A percentile compares a stretch with the other conserved stretches of the same genome.
These are phyloP conservation scores for Dryas octopetala DNA, from an alignment of 306 rosid species.

Conservation along the genomic window DNA sequence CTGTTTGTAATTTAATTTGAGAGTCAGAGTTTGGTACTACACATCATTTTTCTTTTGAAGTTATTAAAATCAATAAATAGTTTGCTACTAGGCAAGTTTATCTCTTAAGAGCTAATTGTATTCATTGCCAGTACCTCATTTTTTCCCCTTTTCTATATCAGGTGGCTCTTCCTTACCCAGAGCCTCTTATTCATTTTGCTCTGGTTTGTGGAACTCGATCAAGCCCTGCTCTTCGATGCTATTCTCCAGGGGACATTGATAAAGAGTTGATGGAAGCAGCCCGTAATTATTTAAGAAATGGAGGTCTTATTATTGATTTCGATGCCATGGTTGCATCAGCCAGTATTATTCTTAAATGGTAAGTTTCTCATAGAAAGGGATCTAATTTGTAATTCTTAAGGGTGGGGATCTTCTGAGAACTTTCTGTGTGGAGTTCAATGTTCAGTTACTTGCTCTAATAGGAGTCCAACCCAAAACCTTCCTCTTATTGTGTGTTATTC, in stretches of 20 bases:
- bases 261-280: conserved; percentile 76
- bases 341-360: conserved; percentile 81
- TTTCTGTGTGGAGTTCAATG: not conserved
- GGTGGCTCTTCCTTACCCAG: conserved; percentile 85
- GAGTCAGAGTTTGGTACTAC: not conserved
- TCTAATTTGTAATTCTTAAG: conserved; percentile 6
- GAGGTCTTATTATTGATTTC: conserved; percentile 58
- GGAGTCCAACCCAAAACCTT: not conserved
- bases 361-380: conserved; percentile 23
- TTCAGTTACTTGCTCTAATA: not conserved
- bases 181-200: conserved; percentile 87
- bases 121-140: conserved; percentile 11
- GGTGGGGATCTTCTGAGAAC: not conserved
- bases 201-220: conserved; percentile 75
- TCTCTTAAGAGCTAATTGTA: not conserved
- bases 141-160: conserved; percentile 29
- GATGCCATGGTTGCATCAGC: conserved; percentile 52
- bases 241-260: conserved; percentile 72
- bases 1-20: not conserved
- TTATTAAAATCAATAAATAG: no score
- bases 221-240: conserved; percentile 77
- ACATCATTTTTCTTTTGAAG: not conserved
- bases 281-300: conserved; percentile 58
- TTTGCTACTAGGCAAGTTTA: not conserved
- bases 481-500: not conserved